Base-by-base conservation (phyloP, 148 eudicot species). In the Talinum fruticosum region DNA sequence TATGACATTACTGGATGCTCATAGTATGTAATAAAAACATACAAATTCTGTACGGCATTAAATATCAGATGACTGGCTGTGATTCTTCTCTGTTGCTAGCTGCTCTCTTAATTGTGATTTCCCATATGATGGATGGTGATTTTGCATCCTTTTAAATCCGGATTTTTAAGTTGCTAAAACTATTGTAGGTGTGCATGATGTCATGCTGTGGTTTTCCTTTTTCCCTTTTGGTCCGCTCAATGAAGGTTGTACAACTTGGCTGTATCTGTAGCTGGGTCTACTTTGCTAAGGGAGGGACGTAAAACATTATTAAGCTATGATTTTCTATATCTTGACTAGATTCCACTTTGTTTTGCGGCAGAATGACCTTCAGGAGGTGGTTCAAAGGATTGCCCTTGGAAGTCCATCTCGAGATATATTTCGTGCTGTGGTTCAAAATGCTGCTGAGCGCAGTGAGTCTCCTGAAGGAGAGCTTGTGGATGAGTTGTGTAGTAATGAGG, bases 351-450 rank as follows among this genome's bases (percentile, higher is more conserved):
- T 14, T 36, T 26, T 62, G 23, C 61, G 74, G 29, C 79, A 83
- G 79, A 66, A 21, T 73, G 57, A 75, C 3, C 72, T 78, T 34
- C 83, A 80, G 44, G 76, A 75, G 81, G 74, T 38, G 47, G 62
- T 54, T 69, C 81, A 78, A 14, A 69, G 67, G 29, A 64, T 84
- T 32, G 72, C 71, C 36, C 37, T 2, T 37, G 21, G 24, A 6
- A 37, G 68, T 54, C 65, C 84, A 51, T 71, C 86, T 78, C 76
- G 71, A 37, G 86, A 81, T 74, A 53, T 84, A 81, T 84, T 77
- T 75, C 76, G 70, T 35, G 72, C 71, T 38, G 29, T 78, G 34
- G 81, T 44, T 64, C 74, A 84, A 78, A 70, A 49, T 81, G 86
- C 81, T 54, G 72, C 83, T 10, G 79, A 77, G 53, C 10, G 15